phyloP scores from a whole-genome alignment of 805 yeast genomes.

The Candida stauntonica region DNA sequence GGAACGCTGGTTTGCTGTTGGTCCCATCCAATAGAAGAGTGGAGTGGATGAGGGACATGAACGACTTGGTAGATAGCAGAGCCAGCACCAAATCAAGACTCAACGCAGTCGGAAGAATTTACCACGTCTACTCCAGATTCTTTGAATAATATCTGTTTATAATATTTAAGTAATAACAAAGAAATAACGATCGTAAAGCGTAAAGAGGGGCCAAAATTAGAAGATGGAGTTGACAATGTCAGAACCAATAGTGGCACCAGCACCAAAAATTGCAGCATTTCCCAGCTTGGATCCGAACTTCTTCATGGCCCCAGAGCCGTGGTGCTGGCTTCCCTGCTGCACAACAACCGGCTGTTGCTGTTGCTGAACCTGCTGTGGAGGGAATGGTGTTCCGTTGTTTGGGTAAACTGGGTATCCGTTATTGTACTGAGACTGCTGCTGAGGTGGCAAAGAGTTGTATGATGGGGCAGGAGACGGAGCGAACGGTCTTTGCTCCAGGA shows the following conservation, averaged over 20 bases:
- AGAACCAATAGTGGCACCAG: constrained; percentile 91
- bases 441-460: constrained; percentile 17
- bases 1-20: constrained; percentile 42
- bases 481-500: constrained; percentile 8
- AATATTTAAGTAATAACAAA: neutral
- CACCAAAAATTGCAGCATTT: constrained; percentile 92
- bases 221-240: constrained; percentile 74
- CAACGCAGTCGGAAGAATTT: constrained; percentile 50
- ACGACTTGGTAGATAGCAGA: constrained; percentile 46
- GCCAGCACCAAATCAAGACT: constrained; percentile 37
- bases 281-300: constrained; percentile 79
- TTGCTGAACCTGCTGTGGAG: constrained; percentile 23
- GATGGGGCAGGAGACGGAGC: constrained; percentile 12
- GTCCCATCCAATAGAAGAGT: constrained; percentile 45
- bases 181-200: too few relatives aligned
- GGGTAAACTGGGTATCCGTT: constrained; percentile 24
- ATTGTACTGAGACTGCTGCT: constrained; percentile 39
- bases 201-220: too few relatives aligned
- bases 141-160: constrained; percentile 6
- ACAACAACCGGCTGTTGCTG: constrained; percentile 20
- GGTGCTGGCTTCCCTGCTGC: constrained; percentile 30
- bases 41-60: constrained; percentile 63
- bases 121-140: constrained; percentile 51
- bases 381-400: constrained; percentile 29
- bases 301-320: constrained; percentile 38